These are phyloP conservation scores for Cordyceps javanica DNA, from an alignment of 2,329 filamentous ascomycete genomes.

Conservation along the genomic window DNA sequence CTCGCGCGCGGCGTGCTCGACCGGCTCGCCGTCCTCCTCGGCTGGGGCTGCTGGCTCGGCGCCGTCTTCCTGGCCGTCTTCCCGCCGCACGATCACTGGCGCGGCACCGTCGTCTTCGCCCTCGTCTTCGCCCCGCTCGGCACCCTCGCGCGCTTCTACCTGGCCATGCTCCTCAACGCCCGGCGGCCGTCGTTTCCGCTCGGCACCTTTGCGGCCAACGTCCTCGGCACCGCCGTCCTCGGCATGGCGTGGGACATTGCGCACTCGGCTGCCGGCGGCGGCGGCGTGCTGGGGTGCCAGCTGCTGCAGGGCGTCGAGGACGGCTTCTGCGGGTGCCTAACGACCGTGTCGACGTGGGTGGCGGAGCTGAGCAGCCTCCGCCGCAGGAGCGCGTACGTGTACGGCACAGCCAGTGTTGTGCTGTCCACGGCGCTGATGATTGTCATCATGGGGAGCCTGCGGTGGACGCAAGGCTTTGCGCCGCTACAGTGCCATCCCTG, in stretches of 20 bases:
- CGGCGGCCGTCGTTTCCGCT: slow-evolving; percentile 65
- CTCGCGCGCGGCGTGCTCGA: slow-evolving; percentile 58
- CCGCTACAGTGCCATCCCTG: slow-evolving; percentile 28
- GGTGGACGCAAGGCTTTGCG: slow-evolving; percentile 59
- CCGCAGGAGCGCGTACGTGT: slow-evolving; percentile 56
- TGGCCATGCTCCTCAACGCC: slow-evolving; percentile 64
- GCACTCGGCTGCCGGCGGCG: slow-evolving; percentile 44
- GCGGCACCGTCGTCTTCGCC: slow-evolving; percentile 67
- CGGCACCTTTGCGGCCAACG: slow-evolving; percentile 79
- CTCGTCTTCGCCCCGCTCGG: slow-evolving; percentile 79
- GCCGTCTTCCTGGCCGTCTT: slow-evolving; percentile 66
- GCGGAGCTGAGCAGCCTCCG: slow-evolving; percentile 50
- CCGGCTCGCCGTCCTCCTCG: slow-evolving; percentile 56
- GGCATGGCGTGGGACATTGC: slow-evolving; percentile 76
- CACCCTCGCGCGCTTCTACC: slow-evolving; percentile 68
- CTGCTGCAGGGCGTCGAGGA: slow-evolving; percentile 61
- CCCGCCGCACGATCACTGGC: slow-evolving; percentile 70
- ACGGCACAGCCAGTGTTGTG: slow-evolving; percentile 56
- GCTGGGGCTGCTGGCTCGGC: slow-evolving; percentile 70
- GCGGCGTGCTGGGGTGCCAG: slow-evolving; percentile 56
- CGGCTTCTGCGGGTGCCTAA: slow-evolving; percentile 61
- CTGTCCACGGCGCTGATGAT: slow-evolving; percentile 55
- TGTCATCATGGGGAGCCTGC: slow-evolving; percentile 66
- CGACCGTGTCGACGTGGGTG: slow-evolving; percentile 63
- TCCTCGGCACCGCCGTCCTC: slow-evolving; percentile 67